A percentile compares a stretch with the other conserved stretches of the same genome.
Evolutionary conservation across 108 stramenopile genomes (phyloP).

Genomic region (Cyclotella sp.): DNA sequence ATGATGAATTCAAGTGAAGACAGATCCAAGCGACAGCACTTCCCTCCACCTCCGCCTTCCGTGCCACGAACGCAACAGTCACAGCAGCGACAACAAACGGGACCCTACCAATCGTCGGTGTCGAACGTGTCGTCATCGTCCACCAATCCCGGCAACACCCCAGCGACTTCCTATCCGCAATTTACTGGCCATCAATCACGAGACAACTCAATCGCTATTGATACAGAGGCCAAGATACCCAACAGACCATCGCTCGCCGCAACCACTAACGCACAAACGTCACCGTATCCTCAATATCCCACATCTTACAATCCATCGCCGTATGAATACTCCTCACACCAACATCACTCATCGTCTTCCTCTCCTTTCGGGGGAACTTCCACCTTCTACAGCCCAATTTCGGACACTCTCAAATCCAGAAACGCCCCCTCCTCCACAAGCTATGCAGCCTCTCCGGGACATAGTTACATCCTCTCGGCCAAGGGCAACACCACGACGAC

Average conservation of each 20-base stretch:
- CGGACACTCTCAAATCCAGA: neutral
- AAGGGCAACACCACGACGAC: neutral
- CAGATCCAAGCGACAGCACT: constrained; percentile 5
- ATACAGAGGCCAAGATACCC: neutral
- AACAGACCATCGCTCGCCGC: neutral
- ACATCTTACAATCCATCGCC: neutral
- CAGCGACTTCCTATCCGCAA: neutral
- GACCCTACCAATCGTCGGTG: neutral
- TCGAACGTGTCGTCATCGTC: neutral
- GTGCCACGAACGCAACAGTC: neutral
- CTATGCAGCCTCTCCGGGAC: neutral
- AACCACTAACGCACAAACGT: no score
- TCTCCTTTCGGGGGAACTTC: no score
- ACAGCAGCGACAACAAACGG: neutral
- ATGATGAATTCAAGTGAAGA: neutral
- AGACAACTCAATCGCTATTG: neutral
- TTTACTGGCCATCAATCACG: neutral
- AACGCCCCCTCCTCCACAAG: neutral
- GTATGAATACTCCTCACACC: neutral
- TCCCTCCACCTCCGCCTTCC: constrained; percentile 8
- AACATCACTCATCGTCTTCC: constrained; percentile 2
- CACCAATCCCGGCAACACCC: neutral
- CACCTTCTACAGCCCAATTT: no score
- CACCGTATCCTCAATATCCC: neutral
- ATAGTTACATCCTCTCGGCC: neutral